Conservation (phyloP, 2,329 filamentous ascomycete species). For the Ceratocystis cacaofunesta region DNA sequence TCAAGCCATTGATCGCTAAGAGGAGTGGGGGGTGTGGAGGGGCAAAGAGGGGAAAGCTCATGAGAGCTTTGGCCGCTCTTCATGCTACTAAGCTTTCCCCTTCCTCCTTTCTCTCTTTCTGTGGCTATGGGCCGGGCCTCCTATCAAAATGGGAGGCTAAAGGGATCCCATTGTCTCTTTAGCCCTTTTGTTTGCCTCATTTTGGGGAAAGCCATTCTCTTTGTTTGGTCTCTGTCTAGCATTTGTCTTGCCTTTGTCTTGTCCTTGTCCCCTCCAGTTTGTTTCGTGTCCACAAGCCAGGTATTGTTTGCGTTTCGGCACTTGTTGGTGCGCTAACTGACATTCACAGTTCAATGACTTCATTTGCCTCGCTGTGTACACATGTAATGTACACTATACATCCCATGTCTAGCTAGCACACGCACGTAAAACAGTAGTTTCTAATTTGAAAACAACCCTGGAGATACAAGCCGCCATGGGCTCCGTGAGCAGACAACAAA, state of each 20-base stretch:
- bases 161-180: not conserved
- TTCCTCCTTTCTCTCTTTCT: not conserved
- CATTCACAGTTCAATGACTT: too few species aligned
- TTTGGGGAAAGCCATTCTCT: not conserved
- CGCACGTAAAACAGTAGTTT: too few species aligned
- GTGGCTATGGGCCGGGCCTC: not conserved
- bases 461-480: too few species aligned
- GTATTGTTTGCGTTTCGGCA: too few species aligned
- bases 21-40: not conserved
- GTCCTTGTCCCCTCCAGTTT: constrained; percentile 1
- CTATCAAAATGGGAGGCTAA: not conserved
- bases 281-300: not conserved
- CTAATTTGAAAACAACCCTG: too few species aligned
- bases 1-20: not conserved
- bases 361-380: too few species aligned
- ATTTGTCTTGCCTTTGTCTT: not conserved
- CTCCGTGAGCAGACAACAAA: too few species aligned
- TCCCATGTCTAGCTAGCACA: too few species aligned
- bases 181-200: not conserved
- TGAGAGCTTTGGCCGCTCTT: not conserved
- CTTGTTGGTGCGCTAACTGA: too few species aligned
- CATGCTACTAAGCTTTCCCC: not conserved
- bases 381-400: too few species aligned
- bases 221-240: not conserved
- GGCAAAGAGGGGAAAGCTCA: not conserved